Evolutionary conservation across 2,329 filamentous ascomycete genomes (phyloP), one percentile per base, ranked within the genome.

Genomic region (Fusarium nygamai): DNA sequence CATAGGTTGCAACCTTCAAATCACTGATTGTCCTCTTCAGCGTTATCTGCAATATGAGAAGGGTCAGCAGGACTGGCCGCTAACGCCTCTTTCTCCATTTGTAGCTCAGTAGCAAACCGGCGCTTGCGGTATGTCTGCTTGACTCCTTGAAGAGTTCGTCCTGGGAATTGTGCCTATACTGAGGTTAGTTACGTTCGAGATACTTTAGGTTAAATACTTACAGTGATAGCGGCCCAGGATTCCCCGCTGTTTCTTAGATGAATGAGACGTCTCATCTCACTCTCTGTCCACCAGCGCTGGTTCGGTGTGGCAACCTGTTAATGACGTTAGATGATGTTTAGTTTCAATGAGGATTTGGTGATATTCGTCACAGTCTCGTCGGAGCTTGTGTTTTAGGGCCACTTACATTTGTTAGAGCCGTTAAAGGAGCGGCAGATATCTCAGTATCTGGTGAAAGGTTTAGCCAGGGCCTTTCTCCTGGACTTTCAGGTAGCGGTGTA

Each of bases 121-220:
- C 67, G 66, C 24, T 70, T 70, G 12, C 64, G 66, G 11, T 70
- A 70, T 22, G 66, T 38, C 29, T 70, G 66, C 19, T 58, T 70
- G 9, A 65, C 27, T 3, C 66, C 59, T 13, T 65, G 51, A 6
- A 39, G 36, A 22, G 67, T 70, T 3, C 67, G 46, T 5, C 53
- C 12, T 16, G 66, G 53, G 6, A 70, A 70, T 8, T 39, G 17
- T 16, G 22, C 47, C 47, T 56, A 12, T 11, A 16, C n/a, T 8
- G 5, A 8, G 3, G 24, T 64, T 41, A 69, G 34, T 17, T n/a
- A 22, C 1, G 16, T 20, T 8, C 19, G 11, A 9, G 4, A 31
- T 14, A n/a, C 10, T 19, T 2, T 5, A 16, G 8, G 3, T n/a
- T 2, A 5, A 17, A 8, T 22, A 9, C 41, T 39, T 22, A 39